These are phyloP conservation scores for Kwoniella dejecticola DNA, from an alignment of 768 basidiomycete species.

Conservation along the genomic window DNA sequence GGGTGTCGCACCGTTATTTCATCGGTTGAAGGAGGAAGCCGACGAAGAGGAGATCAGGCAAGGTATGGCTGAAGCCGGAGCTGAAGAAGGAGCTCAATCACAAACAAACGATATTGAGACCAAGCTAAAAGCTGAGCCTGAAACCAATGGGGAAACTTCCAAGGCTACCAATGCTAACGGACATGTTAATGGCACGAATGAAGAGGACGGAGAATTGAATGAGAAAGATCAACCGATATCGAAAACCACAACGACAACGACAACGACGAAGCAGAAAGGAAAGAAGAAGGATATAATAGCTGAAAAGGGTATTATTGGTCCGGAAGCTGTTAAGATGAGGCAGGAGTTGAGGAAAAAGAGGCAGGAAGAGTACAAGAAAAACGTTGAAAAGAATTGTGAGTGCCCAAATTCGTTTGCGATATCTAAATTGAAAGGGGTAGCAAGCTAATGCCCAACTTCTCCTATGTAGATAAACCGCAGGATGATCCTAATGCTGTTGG, in stretches of 20 bases:
- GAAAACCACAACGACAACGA: conserved; percentile 12
- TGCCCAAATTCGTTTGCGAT: conserved; percentile 25
- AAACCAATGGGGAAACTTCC: too few species aligned
- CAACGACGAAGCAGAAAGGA: conserved; percentile 62
- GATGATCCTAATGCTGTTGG: conserved; percentile 89
- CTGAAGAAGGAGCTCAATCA: conserved; percentile 14
- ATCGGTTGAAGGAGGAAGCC: conserved; percentile 72
- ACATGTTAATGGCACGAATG: conserved; percentile 3
- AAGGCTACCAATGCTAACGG: too few species aligned
- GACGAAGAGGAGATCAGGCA: conserved; percentile 58
- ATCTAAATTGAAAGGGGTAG: conserved; percentile 12
- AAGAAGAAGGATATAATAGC: conserved; percentile 64
- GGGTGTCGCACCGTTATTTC: conserved; percentile 77
- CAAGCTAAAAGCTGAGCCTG: conserved; percentile 8
- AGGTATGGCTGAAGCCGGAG: conserved; percentile 28
- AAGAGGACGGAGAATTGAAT: conserved; percentile 67
- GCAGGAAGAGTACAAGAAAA: conserved; percentile 55
- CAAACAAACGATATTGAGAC: conserved; percentile 28
- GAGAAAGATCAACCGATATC: conserved; percentile 77
- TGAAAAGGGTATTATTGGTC: conserved; percentile 46
- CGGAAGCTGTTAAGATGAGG: conserved; percentile 52
- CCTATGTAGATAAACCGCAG: conserved; percentile 75
- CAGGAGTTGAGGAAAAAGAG: conserved; percentile 51
- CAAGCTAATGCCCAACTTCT: not conserved
- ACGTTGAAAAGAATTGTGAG: conserved; percentile 68